Base-by-base conservation (phyloP, 768 basidiomycete species). In the Porphyrellus cyaneotinctus region DNA sequence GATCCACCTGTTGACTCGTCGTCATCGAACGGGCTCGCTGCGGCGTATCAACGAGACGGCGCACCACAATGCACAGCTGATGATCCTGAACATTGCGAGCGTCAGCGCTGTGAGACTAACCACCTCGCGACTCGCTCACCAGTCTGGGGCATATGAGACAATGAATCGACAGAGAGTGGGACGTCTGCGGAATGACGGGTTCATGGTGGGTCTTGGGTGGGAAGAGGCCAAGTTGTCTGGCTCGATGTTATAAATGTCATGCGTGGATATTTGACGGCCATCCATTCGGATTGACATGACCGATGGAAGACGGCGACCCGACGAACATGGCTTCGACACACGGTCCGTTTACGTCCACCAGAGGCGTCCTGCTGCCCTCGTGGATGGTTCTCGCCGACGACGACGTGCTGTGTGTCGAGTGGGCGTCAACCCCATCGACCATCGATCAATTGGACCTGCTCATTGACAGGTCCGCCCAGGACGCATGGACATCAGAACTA, bases 71-170 rank as follows among this genome's bases (percentile, higher is more conserved):
- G 65, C 67, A 37, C 83, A 74, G 4, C 85, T 88, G 35, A 91
- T 58, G 53, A 82, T 64, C 89, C 89, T 91, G 57, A 48, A 18
- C 37, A 28, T 18, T 14, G 20, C 7, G 3, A 10, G 11, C 31
- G n/a, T 57, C 44, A 57, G 47, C 31, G 38, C 6, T 20, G 22
- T 17, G 23, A 30, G 14, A 33, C 18, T 9, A 1, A 11, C n/a
- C 24, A 22, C 35, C 9, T 43, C 4, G 2, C 2, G 18, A 30
- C 14, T 31, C 24, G 23, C 80, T 61, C 63, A 88, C 88, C 89
- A 91, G 64, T 91, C 89, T 0, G 85, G 83, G 13, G 80, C 77
- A 70, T 91, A 90, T 0, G 85, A 85, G 9, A 76, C 22, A 30
- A 61, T 2, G 44, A 57, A 47, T 28, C 53, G 59, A 18, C 58